These are phyloP conservation scores for Boletus subcaerulescens DNA, from an alignment of 768 basidiomycete species.

Conservation along the genomic window DNA sequence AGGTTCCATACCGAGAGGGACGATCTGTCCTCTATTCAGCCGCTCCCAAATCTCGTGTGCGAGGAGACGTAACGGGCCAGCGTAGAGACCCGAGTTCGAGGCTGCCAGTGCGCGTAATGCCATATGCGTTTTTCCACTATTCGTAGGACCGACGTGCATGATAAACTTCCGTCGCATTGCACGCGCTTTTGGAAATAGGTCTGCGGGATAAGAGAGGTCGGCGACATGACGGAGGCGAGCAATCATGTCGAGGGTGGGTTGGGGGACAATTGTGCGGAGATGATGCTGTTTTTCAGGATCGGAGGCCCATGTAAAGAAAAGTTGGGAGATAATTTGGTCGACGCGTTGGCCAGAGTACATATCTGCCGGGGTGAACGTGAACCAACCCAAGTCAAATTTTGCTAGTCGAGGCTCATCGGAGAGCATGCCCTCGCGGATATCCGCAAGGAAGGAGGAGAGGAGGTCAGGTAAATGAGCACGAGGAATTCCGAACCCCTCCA, in stretches of 20 bases:
- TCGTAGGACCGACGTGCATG: constrained; percentile 97
- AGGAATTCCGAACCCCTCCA: constrained; percentile 51
- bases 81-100: constrained; percentile 73
- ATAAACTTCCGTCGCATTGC: constrained; percentile 70
- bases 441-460: constrained; percentile 40
- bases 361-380: constrained; percentile 36
- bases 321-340: constrained; percentile 50
- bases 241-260: constrained; percentile 39
- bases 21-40: constrained; percentile 86
- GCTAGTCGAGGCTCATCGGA: constrained; percentile 12
- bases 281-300: constrained; percentile 27
- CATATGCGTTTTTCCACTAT: constrained; percentile 95
- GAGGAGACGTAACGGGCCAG: constrained; percentile 87
- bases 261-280: constrained; percentile 28
- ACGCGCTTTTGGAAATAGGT: constrained; percentile 53
- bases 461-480: constrained; percentile 36
- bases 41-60: constrained; percentile 95
- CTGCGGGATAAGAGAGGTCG: constrained; percentile 46
- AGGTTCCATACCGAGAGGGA: constrained; percentile 60
- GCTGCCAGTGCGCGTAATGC: constrained; percentile 86
- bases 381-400: constrained; percentile 42
- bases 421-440: constrained; percentile 36
- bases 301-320: constrained; percentile 58
- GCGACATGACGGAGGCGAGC: constrained; percentile 36
- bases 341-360: constrained; percentile 25